These are phyloP conservation scores for Eucalyptus grandis DNA, from an alignment of 345 rosid genomes.

Conservation along the genomic window DNA sequence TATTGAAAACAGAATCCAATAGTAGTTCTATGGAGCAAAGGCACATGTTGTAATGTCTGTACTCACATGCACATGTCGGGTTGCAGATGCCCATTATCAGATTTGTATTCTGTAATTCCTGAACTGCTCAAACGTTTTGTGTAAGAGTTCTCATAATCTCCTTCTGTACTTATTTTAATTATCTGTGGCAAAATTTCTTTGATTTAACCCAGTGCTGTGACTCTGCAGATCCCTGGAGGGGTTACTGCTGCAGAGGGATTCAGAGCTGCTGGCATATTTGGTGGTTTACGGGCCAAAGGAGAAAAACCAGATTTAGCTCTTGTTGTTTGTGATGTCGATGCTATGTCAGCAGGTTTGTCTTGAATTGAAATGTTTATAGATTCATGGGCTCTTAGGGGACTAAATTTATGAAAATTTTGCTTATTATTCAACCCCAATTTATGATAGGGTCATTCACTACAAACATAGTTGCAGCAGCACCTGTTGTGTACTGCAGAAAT, in stretches of 20 bases:
- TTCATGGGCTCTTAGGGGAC: not conserved
- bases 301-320: slow-evolving; percentile 89
- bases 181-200: not conserved
- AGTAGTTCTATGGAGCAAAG: not conserved
- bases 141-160: not conserved
- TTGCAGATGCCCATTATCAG: not conserved
- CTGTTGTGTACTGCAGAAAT: slow-evolving; percentile 70
- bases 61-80: not conserved
- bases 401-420: not conserved
- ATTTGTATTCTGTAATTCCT: not conserved
- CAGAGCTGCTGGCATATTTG: slow-evolving; percentile 75
- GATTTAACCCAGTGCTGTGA: not conserved
- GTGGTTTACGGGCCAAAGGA: slow-evolving; percentile 78
- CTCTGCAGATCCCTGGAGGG: slow-evolving; percentile 67
- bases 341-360: slow-evolving; percentile 55
- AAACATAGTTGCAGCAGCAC: slow-evolving; percentile 92
- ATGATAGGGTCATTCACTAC: slow-evolving; percentile 69
- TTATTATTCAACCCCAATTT: not conserved
- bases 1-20: not conserved
- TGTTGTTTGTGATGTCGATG: slow-evolving; percentile 78
- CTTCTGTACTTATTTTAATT: not conserved
- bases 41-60: not conserved
- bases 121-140: not conserved
- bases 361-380: not conserved
- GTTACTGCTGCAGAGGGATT: slow-evolving; percentile 94